A percentile compares a stretch with the other conserved stretches of the same genome.
phyloP scores from a whole-genome alignment of 2,329 filamentous ascomycete genomes.

The Intubia oerlemansii region DNA sequence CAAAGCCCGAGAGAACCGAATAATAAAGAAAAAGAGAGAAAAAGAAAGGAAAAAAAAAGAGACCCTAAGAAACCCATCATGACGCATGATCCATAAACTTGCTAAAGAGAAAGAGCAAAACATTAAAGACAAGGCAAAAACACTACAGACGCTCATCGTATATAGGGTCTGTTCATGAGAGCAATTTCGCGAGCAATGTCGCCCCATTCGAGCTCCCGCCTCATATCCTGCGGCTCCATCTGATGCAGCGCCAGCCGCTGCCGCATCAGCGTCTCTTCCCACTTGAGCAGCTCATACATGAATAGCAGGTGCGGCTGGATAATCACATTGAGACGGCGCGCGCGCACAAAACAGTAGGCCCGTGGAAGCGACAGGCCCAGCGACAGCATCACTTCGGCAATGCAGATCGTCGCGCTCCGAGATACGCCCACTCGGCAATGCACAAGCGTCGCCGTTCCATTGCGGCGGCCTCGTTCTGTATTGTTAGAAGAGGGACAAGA shows the following conservation, averaged over 20 bases:
- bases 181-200: conserved; percentile 80
- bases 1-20: not conserved
- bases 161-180: conserved; percentile 88
- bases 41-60: not conserved
- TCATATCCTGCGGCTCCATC: too few relatives aligned
- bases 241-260: not conserved
- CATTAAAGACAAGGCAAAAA: not conserved
- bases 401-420: conserved; percentile 89
- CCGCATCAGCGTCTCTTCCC: conserved; percentile 53
- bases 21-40: not conserved
- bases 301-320: conserved; percentile 94
- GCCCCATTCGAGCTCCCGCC: conserved; percentile 76
- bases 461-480: conserved; percentile 54
- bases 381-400: conserved; percentile 90
- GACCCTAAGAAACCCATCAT: too few relatives aligned
- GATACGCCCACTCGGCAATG: conserved; percentile 95
- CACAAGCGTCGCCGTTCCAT: conserved; percentile 70
- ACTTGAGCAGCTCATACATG: conserved; percentile 85
- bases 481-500: conserved; percentile 3
- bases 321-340: conserved; percentile 83
- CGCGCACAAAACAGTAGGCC: conserved; percentile 91
- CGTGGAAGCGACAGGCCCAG: conserved; percentile 65
- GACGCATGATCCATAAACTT: too few relatives aligned
- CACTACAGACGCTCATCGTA: conserved; percentile 24
- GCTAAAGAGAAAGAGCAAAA: not conserved